These are phyloP conservation scores for Ogataea polymorpha DNA, from an alignment of 805 yeast genomes.

Conservation along the genomic window DNA sequence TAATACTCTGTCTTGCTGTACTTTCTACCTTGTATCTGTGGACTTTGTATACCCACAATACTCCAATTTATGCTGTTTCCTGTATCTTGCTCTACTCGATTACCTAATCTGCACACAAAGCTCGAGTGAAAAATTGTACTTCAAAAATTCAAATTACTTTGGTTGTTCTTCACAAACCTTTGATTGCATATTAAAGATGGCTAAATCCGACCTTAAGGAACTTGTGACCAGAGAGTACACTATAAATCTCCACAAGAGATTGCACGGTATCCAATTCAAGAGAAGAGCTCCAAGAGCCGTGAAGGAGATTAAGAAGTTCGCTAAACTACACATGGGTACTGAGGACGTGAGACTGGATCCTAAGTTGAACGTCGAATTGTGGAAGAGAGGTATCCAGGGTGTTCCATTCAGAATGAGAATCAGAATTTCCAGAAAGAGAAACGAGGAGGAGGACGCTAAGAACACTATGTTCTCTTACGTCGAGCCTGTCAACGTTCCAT, in stretches of 20 bases:
- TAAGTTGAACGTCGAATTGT: conserved; percentile 94
- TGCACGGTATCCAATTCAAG: conserved; percentile 98
- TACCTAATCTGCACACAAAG: conserved; percentile 5
- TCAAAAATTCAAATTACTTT: conserved; percentile 11
- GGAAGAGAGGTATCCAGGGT: conserved; percentile 99
- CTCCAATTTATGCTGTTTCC: too few species aligned
- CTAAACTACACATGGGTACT: conserved; percentile 98
- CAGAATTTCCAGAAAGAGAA: conserved; percentile 95
- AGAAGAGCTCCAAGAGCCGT: conserved; percentile 99
- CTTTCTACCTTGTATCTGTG: too few species aligned
- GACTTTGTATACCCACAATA: too few species aligned
- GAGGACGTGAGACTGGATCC: conserved; percentile 99
- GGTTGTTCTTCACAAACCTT: conserved; percentile 13
- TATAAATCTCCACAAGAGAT: conserved; percentile 99
- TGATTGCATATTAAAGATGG: conserved; percentile 30
- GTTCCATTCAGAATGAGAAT: conserved; percentile 97
- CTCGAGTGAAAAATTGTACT: conserved; percentile 9
- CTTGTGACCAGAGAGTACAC: conserved; percentile 99
- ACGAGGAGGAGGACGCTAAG: conserved; percentile 99
- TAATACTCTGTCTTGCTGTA: too few species aligned
- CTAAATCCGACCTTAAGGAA: conserved; percentile 78
- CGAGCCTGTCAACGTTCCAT: conserved; percentile 93
- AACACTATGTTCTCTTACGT: conserved; percentile 97
- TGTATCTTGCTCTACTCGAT: not conserved
- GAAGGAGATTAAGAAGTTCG: conserved; percentile 98